Base-by-base conservation (phyloP, 129 eudicot genomes). In the Lactuca saligna region DNA sequence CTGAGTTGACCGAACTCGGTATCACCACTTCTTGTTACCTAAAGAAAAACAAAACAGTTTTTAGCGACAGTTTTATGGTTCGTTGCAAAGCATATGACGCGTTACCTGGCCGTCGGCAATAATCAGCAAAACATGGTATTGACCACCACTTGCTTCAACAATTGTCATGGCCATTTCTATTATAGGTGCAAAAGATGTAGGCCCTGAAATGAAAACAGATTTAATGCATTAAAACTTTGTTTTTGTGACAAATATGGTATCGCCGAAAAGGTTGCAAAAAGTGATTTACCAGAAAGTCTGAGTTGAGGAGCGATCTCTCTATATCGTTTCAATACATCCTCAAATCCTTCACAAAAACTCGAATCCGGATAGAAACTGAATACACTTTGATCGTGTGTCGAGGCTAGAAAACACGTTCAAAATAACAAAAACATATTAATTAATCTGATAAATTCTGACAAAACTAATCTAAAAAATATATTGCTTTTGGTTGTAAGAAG, bases 91-190 rank as follows among this genome's bases (percentile, higher is more conserved):
- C 20, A 14, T n/a, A 32, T 68, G 9, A 17, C 5, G 3, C 61
- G 34, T 82, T 29, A 86, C 96, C 85, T 88, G 96, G 4, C 96
- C 96, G 68, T 89, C 92, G 0, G 96, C 96, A 60, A 89, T 83
- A 49, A 85, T 85, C 64, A 88, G 70, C 80, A 88, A 66, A 54
- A 88, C 92, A 72, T 88, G 96, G 79, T 88, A 89, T 50, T 81
- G 96, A 42, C 96, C 96, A 31, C 81, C 77, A 48, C 90, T 89
- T 79, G 72, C 84, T 66, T 89, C 92, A 72, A 89, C 96, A 42
- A 89, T 89, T 17, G 66, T 66, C 71, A 46, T 86, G 8, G 90
- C 96, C 79, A 75, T 83, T 71, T 89, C 92, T 58, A 89, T 86
- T 60, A 86, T 84, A 17, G 96, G 92, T 20, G 86, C 96, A 77